Evolutionary conservation across 495 filamentous ascomycete genomes (phyloP), one percentile per base, ranked within the genome.

Genomic region (Hypomontagnella submonticulosa): DNA sequence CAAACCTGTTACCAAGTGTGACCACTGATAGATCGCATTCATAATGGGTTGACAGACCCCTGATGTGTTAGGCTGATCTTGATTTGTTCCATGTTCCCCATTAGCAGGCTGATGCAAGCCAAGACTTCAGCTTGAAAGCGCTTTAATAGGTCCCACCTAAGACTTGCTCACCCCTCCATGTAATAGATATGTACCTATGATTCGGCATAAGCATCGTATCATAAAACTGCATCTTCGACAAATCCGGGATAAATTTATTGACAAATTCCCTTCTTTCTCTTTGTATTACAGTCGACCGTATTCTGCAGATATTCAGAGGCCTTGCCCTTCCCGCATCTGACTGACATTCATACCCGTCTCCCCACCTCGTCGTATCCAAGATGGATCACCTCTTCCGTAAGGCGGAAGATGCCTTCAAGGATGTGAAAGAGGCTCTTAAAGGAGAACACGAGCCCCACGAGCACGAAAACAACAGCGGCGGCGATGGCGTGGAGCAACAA

Each of bases 361-460:
- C 49, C 27, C 38, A 23, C 11, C 40, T 15, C 44, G 41, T 55
- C 38, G 16, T 33, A 33, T 44, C 41, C 52, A 69, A 65, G 9
- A 79, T 77, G 73, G 71, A 71, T 36, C 15, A 66, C 23, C 19
- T 77, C 23, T 57, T 77, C 15, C 67, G 65, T 50, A 74, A 72
- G 64, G 74, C 75, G 33, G 70, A 76, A 57, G 72, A 76, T 34
- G 54, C 73, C 43, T 56, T 81, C 19, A 64, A 75, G n/a, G 67
- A 69, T 20, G 60, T 72, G 41, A 69, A 69, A 30, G 69, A 69
- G 9, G 40, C 57, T 19, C 55, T 72, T 9, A 19, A 38, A 7
- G 53, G 59, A 9, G 23, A 76, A 34, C 73, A 71, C 20, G 77
- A 80, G 47, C 78, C 71, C 13, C 80, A 82, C 30, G 78, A 75